These are phyloP conservation scores for Trichomonas vaginalis DNA, from an alignment of 208 protist species.

Conservation along the genomic window DNA sequence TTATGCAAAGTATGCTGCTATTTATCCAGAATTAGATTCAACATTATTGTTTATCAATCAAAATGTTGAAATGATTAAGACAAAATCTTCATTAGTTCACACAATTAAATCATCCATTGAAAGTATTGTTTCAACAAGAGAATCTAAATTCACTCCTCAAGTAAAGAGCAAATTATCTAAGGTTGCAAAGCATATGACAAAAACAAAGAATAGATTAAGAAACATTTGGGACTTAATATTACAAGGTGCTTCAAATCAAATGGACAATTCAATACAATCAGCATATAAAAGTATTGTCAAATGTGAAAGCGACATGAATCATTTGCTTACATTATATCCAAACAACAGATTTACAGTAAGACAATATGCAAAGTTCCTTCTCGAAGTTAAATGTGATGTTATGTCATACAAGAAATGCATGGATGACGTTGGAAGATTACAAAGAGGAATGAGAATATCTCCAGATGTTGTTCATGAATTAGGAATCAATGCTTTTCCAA, in stretches of 20 bases:
- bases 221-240: neutral
- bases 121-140: neutral
- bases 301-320: neutral
- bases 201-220: neutral
- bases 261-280: neutral
- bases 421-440: neutral
- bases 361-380: neutral
- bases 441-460: neutral
- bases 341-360: neutral
- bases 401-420: neutral
- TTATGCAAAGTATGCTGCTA: neutral
- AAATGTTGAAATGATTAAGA: neutral
- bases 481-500: neutral
- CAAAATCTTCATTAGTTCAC: neutral
- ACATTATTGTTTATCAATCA: neutral
- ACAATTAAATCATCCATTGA: neutral
- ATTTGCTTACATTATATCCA: neutral
- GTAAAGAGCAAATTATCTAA: neutral
- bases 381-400: neutral
- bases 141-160: neutral
- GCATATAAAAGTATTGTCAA: neutral
- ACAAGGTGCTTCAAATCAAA: neutral
- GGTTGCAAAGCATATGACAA: neutral
- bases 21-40: neutral
- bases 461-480: neutral